Conservation (phyloP, 225 moss, liverwort and hornwort genomes). For the Marchantia polymorpha region DNA sequence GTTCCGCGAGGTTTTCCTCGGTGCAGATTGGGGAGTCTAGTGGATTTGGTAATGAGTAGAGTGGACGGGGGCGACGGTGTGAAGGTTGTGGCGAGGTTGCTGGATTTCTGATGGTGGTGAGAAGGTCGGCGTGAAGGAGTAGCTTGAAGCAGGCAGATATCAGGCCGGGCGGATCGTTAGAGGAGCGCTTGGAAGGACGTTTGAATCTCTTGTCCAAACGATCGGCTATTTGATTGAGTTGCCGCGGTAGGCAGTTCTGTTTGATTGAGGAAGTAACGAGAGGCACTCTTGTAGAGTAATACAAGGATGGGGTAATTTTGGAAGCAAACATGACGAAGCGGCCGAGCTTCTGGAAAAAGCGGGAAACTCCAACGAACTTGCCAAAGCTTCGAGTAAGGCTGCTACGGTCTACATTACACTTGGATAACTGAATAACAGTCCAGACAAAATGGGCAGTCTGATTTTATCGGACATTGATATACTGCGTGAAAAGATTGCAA, state of each 20-base stretch:
- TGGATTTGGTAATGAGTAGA: too few relatives aligned
- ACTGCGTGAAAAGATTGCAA: constrained; percentile 45
- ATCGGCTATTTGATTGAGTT: neutral
- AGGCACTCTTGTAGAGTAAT: neutral
- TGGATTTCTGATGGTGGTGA: too few relatives aligned
- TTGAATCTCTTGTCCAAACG: neutral
- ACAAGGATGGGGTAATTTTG: constrained; percentile 78
- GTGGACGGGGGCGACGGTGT: too few relatives aligned
- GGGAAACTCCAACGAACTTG: constrained; percentile 95
- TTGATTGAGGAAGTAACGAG: neutral
- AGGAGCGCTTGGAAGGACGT: neutral
- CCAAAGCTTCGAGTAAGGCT: constrained; percentile 97
- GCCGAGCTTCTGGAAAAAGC: constrained; percentile 92
- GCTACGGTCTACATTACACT: constrained; percentile 81
- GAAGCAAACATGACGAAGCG: constrained; percentile 84
- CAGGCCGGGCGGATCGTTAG: neutral
- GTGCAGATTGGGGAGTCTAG: too few relatives aligned
- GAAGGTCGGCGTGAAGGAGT: too few relatives aligned
- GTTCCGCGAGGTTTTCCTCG: too few relatives aligned
- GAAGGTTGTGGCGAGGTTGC: too few relatives aligned
- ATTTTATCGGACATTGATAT: too few relatives aligned
- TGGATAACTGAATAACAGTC: too few relatives aligned
- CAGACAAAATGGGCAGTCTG: too few relatives aligned
- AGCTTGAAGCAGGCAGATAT: neutral
- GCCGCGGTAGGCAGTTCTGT: neutral